These are phyloP conservation scores for Mycena galericulata DNA, from an alignment of 768 basidiomycete genomes.

Conservation along the genomic window DNA sequence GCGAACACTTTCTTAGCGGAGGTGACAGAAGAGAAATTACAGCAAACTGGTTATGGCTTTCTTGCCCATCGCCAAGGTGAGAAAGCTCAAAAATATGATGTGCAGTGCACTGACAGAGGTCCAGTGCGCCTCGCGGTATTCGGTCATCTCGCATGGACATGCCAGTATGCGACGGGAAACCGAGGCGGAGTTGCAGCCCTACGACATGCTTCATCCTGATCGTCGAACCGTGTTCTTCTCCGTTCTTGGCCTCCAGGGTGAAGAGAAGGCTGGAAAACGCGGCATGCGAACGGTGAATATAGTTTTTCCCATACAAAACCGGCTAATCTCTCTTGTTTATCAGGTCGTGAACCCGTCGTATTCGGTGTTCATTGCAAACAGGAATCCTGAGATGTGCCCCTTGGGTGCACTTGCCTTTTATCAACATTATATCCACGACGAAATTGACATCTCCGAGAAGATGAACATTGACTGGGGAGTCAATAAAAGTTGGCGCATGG, in stretches of 20 bases:
- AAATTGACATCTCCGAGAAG: neutral
- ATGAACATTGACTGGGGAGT: constrained; percentile 4
- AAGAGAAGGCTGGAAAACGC: constrained; percentile 39
- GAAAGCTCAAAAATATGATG: neutral
- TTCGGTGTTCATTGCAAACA: constrained; percentile 11
- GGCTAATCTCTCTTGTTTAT: neutral
- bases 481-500: neutral
- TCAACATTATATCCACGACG: constrained; percentile 8
- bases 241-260: constrained; percentile 43
- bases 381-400: constrained; percentile 9
- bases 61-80: constrained; percentile 43
- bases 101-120: neutral
- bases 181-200: constrained; percentile 48
- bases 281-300: constrained; percentile 19
- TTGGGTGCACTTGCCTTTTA: constrained; percentile 15
- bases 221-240: constrained; percentile 31
- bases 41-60: constrained; percentile 40
- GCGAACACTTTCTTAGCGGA: constrained; percentile 23
- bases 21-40: constrained; percentile 38
- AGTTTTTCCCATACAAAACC: neutral
- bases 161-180: constrained; percentile 45
- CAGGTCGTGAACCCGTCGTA: constrained; percentile 18
- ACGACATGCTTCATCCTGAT: constrained; percentile 40
- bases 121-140: constrained; percentile 38
- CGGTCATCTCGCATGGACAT: constrained; percentile 45